phyloP scores from a whole-genome alignment of 2,329 filamentous ascomycete species.

The Penicillium sclerotiorum region DNA sequence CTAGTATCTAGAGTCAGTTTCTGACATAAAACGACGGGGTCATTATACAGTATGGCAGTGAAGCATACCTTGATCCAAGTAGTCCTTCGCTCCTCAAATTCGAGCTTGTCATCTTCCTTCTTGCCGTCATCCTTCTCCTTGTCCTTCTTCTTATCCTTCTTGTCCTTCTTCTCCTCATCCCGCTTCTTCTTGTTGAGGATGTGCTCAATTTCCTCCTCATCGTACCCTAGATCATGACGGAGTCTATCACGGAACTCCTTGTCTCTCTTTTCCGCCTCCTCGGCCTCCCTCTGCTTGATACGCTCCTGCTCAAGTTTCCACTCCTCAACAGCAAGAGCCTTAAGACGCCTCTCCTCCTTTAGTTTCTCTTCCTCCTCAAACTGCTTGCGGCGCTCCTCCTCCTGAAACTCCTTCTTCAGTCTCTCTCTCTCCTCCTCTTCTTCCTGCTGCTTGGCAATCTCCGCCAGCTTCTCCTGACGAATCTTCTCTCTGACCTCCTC shows the following conservation, averaged over 20 bases:
- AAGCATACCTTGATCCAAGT: constrained; percentile 49
- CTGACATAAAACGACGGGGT: neutral
- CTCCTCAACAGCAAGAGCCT: constrained; percentile 46
- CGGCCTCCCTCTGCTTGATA: constrained; percentile 32
- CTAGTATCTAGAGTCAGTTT: constrained; percentile 27
- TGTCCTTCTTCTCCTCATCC: constrained; percentile 31
- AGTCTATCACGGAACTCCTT: constrained; percentile 41
- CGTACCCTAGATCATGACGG: constrained; percentile 42
- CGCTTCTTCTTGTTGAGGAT: constrained; percentile 45
- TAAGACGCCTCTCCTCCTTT: constrained; percentile 36
- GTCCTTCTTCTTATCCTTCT: constrained; percentile 38
- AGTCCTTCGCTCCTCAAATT: constrained; percentile 35
- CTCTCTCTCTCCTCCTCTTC: constrained; percentile 52
- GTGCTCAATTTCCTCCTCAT: constrained; percentile 46
- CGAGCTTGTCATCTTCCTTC: constrained; percentile 29
- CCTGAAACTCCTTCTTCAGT: constrained; percentile 35
- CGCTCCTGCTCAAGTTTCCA: constrained; percentile 38
- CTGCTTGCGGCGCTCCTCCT: constrained; percentile 50
- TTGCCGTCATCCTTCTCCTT: constrained; percentile 41
- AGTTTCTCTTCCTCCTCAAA: constrained; percentile 35
- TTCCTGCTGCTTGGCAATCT: constrained; percentile 37
- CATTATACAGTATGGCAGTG: too few relatives aligned
- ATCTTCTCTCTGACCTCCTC: constrained; percentile 37
- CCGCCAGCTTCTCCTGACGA: constrained; percentile 24
- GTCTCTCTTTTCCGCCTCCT: constrained; percentile 34